Percentiles rank a stretch among this genome's conserved stretches.
Conservation (phyloP, 768 basidiomycete species). For the Paxillus rubicundulus region DNA sequence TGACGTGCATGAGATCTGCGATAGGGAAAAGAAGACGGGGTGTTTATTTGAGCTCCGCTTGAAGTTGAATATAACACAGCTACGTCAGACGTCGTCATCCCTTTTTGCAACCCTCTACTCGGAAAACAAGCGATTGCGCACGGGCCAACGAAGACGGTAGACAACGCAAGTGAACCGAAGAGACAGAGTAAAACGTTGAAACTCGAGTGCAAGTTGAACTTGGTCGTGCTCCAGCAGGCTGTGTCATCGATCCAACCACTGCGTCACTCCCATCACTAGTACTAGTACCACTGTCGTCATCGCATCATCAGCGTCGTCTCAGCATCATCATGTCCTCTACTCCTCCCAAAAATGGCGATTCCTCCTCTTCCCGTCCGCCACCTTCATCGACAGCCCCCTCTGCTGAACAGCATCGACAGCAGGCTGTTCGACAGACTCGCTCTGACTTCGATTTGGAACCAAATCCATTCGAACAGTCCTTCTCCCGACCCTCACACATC, state of each 20-base stretch:
- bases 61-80: conserved; percentile 43
- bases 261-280: conserved; percentile 11
- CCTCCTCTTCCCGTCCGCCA: conserved; percentile 31
- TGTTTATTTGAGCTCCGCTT: conserved; percentile 38
- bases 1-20: conserved; percentile 37
- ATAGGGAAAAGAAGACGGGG: conserved; percentile 23
- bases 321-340: conserved; percentile 31
- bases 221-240: conserved; percentile 8
- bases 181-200: too few relatives aligned
- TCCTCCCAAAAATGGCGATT: conserved; percentile 36
- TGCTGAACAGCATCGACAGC: conserved; percentile 19
- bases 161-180: neutral
- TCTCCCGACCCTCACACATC: conserved; percentile 61
- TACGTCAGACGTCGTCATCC: conserved; percentile 45
- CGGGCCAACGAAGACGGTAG: conserved; percentile 26
- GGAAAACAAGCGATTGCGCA: conserved; percentile 27
- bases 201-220: too few relatives aligned
- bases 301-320: conserved; percentile 8
- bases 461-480: conserved; percentile 95
- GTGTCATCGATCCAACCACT: conserved; percentile 15
- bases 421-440: conserved; percentile 44
- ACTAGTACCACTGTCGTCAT: conserved; percentile 25
- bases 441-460: conserved; percentile 77
- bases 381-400: conserved; percentile 5
- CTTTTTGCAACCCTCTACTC: conserved; percentile 33